Evolutionary conservation across 1,139 yeast species (phyloP), one percentile per base, ranked within the genome.

Genomic region (Yamadazyma sp.): DNA sequence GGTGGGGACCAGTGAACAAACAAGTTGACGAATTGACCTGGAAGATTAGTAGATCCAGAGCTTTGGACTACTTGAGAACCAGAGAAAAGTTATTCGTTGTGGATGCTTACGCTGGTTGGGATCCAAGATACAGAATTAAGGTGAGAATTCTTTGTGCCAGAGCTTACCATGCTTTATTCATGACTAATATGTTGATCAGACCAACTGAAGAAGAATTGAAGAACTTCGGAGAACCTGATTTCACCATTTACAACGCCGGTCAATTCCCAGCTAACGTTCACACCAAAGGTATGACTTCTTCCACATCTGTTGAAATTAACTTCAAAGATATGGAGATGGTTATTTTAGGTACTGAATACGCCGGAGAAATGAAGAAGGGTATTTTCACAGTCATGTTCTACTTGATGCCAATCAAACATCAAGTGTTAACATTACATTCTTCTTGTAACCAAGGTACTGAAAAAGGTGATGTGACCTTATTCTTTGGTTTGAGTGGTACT

Each of bases 1-100:
- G 98, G 97, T 92, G 98, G 98, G 98, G 98, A 22, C 97, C 97
- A 8, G 98, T 92, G 55, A 92, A 92, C 75, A 88, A 86, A 70
- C 87, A 90, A 70, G 92, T 92, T 56, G 85, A 88, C 48, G 96
- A 88, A 68, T 82, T 84, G 62, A 89, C 97, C 32, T 92, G 97
- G 97, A 80, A 82, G 58, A 90, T 92, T 56, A 87, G 94, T 64
- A 85, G 96, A 65, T 94, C 94, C 53, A 86, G 98, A 71, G 97
- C 98, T 41, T 80, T 90, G 55, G 98, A 92, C 67, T 92, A 89
- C 74, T 80, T 92, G 64, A 86, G 96, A 77, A 92, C 97, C 45
- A 85, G 96, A 70, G 92, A 86, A 60, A 86, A 89, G 66, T 82
- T 92, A 59, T 92, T 86, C 66, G 94, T 92, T 48, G 90, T 92